These are phyloP conservation scores for Calocera viscosa DNA, from an alignment of 768 basidiomycete genomes.

Conservation along the genomic window DNA sequence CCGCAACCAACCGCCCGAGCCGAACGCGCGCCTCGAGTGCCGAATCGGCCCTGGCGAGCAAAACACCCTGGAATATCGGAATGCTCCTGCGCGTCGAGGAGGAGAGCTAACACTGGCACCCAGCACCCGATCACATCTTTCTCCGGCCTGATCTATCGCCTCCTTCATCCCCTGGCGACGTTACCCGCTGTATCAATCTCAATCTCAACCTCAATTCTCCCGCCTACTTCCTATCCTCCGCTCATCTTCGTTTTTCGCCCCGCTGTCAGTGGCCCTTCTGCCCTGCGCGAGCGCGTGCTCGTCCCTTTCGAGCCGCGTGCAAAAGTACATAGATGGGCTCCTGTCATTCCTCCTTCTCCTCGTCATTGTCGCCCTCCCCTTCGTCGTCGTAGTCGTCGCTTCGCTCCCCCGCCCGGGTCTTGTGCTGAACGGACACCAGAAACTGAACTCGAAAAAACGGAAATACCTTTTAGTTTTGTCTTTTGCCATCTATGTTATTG, in stretches of 20 bases:
- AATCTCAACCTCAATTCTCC: background rate
- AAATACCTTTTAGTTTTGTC: background rate
- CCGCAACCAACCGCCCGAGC: background rate
- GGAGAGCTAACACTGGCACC: background rate
- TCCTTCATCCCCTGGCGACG: background rate
- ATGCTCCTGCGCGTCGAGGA: background rate
- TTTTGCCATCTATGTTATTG: background rate
- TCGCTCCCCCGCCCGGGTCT: background rate
- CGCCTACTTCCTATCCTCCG: background rate
- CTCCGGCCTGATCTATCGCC: background rate
- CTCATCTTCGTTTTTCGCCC: too few species aligned
- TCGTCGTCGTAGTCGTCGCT: background rate
- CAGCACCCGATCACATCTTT: too few species aligned
- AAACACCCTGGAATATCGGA: background rate
- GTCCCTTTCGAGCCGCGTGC: background rate
- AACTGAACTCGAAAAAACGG: background rate
- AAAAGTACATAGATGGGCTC: background rate
- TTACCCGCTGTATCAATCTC: background rate
- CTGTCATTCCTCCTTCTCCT: too few species aligned
- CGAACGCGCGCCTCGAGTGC: background rate
- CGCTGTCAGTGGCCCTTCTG: too few species aligned
- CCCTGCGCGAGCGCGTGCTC: too few species aligned
- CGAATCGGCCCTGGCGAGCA: background rate
- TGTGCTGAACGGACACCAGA: slow-evolving; percentile 1
- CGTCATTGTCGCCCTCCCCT: background rate